Conservation (phyloP, 768 basidiomycete genomes). For the Amyloporia xantha region DNA sequence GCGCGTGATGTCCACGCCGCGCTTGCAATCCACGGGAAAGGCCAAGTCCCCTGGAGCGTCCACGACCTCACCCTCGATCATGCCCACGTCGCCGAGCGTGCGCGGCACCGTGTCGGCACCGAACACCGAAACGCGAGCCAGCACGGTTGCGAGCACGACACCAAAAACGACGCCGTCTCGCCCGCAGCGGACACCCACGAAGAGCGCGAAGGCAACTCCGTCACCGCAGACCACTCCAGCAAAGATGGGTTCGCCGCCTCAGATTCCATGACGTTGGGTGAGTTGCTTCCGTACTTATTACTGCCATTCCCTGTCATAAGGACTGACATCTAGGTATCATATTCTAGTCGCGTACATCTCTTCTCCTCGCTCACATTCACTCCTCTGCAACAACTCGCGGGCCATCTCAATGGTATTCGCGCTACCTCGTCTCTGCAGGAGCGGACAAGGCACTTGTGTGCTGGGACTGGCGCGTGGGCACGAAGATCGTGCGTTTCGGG, state of each 20-base stretch:
- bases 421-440: constrained; percentile 84
- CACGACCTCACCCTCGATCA: constrained; percentile 1
- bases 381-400: constrained; percentile 76
- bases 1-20: constrained; percentile 18
- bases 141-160: background rate
- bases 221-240: constrained; percentile 13
- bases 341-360: constrained; percentile 74
- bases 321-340: background rate
- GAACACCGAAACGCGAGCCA: background rate
- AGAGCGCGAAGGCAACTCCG: constrained; percentile 5
- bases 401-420: constrained; percentile 87
- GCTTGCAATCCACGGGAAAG: constrained; percentile 8
- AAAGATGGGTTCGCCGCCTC: constrained; percentile 6
- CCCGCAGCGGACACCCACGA: constrained; percentile 13
- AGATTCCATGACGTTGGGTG: constrained; percentile 91
- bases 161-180: constrained; percentile 10
- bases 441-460: constrained; percentile 68
- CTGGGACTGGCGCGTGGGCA: constrained; percentile 87
- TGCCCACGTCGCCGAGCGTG: constrained; percentile 22
- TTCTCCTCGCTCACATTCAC: constrained; percentile 82
- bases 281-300: constrained; percentile 18
- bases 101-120: constrained; percentile 4
- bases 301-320: background rate
- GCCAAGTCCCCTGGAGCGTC: constrained; percentile 5
- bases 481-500: constrained; percentile 85